Evolutionary conservation across 257 asterid species (phyloP).

Genomic region (Solanum dulcamara): DNA sequence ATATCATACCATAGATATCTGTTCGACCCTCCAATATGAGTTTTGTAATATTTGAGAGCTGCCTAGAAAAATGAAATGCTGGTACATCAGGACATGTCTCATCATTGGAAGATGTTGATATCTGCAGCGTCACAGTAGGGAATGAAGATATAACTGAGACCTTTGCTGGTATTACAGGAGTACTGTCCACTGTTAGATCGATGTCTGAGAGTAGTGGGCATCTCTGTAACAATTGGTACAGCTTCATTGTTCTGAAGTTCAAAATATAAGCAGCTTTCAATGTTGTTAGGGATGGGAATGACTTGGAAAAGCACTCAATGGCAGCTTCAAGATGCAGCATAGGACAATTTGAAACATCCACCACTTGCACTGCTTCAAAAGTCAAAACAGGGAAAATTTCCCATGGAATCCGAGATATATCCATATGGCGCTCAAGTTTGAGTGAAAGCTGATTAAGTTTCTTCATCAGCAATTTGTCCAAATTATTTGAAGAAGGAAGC

Average conservation of each 20-base stretch:
- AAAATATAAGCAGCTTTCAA: conserved; percentile 54
- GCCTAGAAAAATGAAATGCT: conserved; percentile 10
- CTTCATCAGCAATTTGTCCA: conserved; percentile 24
- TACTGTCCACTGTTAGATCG: conserved; percentile 61
- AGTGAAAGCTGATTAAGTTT: conserved; percentile 22
- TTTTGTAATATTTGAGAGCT: conserved; percentile 33
- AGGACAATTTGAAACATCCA: conserved; percentile 78
- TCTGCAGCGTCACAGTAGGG: conserved; percentile 15
- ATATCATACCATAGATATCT: conserved; percentile 53
- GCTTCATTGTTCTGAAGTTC: conserved; percentile 27
- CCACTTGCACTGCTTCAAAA: conserved; percentile 62
- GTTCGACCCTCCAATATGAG: conserved; percentile 74
- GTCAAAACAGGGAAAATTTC: conserved; percentile 24
- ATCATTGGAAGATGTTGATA: conserved; percentile 5
- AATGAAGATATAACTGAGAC: conserved; percentile 39
- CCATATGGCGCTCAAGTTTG: conserved; percentile 12
- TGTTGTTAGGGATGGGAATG: conserved; percentile 60
- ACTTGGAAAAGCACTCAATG: conserved; percentile 46
- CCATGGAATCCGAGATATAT: conserved; percentile 13
- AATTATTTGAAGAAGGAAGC: conserved; percentile 28
- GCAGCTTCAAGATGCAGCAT: conserved; percentile 46
- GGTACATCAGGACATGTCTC: conserved; percentile 8
- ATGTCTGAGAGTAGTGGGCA: conserved; percentile 42
- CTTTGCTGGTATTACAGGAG: conserved; percentile 48
- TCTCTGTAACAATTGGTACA: conserved; percentile 41